Evolutionary conservation across 2,329 filamentous ascomycete species (phyloP).

Genomic region (Juglanconis sp.): DNA sequence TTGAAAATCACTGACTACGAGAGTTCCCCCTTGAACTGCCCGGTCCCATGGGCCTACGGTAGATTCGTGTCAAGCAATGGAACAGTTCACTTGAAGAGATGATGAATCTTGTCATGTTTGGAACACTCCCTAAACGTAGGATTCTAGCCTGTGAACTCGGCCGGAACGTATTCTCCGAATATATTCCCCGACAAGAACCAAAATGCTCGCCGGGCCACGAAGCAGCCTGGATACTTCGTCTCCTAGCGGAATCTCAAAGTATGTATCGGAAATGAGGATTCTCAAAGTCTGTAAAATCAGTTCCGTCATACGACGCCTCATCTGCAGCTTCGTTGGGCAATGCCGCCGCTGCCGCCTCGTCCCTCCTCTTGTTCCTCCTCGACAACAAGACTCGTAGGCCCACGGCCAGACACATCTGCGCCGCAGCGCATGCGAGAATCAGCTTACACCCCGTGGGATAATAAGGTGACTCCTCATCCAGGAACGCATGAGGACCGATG

Average conservation of each 20-base stretch:
- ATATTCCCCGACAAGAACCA: too few species aligned
- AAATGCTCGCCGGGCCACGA: too few species aligned
- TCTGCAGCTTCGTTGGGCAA: slow-evolving; percentile 19
- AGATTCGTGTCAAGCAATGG: too few species aligned
- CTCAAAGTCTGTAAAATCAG: slow-evolving; percentile 38
- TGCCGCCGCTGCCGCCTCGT: slow-evolving; percentile 25
- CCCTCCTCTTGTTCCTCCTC: slow-evolving; percentile 36
- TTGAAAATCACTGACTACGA: too few species aligned
- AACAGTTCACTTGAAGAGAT: too few species aligned
- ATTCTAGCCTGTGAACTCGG: too few species aligned
- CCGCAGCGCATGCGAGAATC: slow-evolving; percentile 43
- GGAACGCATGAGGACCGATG: slow-evolving; percentile 44
- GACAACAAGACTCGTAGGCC: slow-evolving; percentile 33
- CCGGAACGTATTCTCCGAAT: too few species aligned
- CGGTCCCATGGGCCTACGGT: too few species aligned
- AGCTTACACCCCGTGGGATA: slow-evolving; percentile 52
- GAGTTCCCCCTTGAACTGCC: too few species aligned
- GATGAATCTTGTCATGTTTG: too few species aligned
- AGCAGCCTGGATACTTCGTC: too few species aligned
- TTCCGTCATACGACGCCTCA: slow-evolving; percentile 24
- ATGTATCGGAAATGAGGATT: slow-evolving; percentile 29
- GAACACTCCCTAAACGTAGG: too few species aligned
- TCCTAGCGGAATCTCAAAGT: slow-evolving; percentile 15
- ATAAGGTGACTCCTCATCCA: slow-evolving; percentile 40
- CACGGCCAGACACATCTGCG: slow-evolving; percentile 37